Evolutionary conservation across 331 rosid species (phyloP), one percentile per base, ranked within the genome.

Genomic region (Pyrus hybrid): DNA sequence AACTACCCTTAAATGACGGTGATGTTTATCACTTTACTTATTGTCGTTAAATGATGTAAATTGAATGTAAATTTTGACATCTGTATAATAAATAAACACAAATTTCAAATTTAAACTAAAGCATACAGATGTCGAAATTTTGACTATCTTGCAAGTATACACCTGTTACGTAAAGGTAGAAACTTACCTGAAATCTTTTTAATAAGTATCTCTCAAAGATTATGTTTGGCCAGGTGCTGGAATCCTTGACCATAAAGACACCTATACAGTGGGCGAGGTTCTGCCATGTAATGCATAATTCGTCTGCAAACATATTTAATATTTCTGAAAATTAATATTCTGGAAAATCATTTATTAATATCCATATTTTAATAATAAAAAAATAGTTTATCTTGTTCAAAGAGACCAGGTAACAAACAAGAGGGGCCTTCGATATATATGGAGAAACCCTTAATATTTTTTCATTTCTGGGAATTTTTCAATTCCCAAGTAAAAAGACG

Each of bases 231-330:
- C 80, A 77, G 86, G 82, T 77, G 80, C 73, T 81, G 86, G 80
- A 88, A 83, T 81, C 73, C 88, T 87, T 87, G 83, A 83, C 80
- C 86, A 79, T 30, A 67, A 83, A 86, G 82, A 77, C 85, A 84
- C n/a, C 67, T 30, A 56, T 14, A 58, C 54, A 14, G 28, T 2
- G 63, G 41, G 14, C 11, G 47, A 80, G 35, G 13, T 4, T 25
- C 74, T 35, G 33, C 47, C 47, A 41, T 11, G 47, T 41, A 11
- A 41, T 11, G 47, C 47, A 41, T 11, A 41, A 41, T 41, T 41
- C 14, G 5, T 41, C 5, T 11, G 47, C 4, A 41, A 11, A 11
- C 14, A 41, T 41, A 41, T 41, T 41, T 41, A 41, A 41, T 41
- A 11, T 41, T 41, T 11, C 14, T 41, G 43, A 37, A 9, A 37